A percentile compares a stretch with the other conserved stretches of the same genome.
These are phyloP conservation scores for Cryptosporidium sp. DNA, from an alignment of 169 alveolate genomes.

Conservation along the genomic window DNA sequence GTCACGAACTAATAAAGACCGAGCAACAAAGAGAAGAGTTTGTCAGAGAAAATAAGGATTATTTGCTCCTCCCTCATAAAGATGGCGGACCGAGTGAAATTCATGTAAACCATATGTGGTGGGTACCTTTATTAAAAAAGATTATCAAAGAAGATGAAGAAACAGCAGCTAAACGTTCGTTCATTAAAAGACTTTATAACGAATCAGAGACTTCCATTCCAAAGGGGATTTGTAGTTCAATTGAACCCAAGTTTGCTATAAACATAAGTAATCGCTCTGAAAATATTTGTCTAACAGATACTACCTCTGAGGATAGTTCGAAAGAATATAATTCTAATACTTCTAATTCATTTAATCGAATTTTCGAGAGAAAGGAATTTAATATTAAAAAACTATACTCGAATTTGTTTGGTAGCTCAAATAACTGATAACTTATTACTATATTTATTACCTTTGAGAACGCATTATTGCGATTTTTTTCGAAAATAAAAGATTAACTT, in stretches of 20 bases:
- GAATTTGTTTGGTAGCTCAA: background rate
- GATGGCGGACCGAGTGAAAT: constrained; percentile 65
- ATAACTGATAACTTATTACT: background rate
- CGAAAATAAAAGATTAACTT: background rate
- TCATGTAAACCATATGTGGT: constrained; percentile 41
- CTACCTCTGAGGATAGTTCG: background rate
- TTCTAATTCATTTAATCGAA: background rate
- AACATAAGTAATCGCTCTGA: background rate
- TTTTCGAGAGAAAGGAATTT: background rate
- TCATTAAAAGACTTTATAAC: constrained; percentile 28
- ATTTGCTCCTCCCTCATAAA: constrained; percentile 48
- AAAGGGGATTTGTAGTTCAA: constrained; percentile 31
- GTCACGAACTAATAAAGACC: constrained; percentile 33
- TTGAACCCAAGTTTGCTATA: background rate
- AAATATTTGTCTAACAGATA: background rate
- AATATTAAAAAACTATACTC: constrained; percentile 9
- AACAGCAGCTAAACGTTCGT: background rate
- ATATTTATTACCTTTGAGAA: background rate
- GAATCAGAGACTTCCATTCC: constrained; percentile 45
- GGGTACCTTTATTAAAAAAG: constrained; percentile 55
- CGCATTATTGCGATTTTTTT: background rate
- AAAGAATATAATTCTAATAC: background rate
- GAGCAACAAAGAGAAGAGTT: constrained; percentile 59
- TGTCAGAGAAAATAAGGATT: constrained; percentile 69
- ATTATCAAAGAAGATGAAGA: constrained; percentile 52